phyloP scores from a whole-genome alignment of 176 grass and related monocot species.

The Oryza glaberrima region DNA sequence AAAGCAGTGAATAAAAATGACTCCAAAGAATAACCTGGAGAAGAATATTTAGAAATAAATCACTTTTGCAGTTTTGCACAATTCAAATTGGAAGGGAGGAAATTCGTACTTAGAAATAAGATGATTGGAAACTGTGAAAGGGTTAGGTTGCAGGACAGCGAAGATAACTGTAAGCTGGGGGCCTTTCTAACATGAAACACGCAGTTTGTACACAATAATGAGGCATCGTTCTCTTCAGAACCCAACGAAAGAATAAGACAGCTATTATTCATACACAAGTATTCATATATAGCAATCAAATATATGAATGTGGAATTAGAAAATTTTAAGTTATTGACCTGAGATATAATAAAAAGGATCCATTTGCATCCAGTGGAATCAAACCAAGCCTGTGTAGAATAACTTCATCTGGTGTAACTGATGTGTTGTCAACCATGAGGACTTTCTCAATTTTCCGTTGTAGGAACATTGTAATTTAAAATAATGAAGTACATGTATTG shows the following conservation, averaged over 20 bases:
- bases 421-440: slow-evolving; percentile 85
- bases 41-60: background rate
- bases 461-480: slow-evolving; percentile 65
- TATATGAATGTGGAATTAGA: slow-evolving; percentile 26
- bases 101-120: background rate
- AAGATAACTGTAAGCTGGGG: slow-evolving; percentile 65
- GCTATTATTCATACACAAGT: slow-evolving; percentile 5
- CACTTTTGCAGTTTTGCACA: background rate
- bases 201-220: slow-evolving; percentile 83
- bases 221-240: slow-evolving; percentile 69
- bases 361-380: slow-evolving; percentile 83
- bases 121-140: background rate
- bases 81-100: slow-evolving; percentile 3
- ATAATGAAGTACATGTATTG: background rate
- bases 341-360: slow-evolving; percentile 78
- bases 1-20: slow-evolving; percentile 1
- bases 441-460: slow-evolving; percentile 88
- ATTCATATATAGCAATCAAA: slow-evolving; percentile 2
- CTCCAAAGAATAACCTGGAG: background rate
- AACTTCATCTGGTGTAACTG: slow-evolving; percentile 86
- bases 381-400: slow-evolving; percentile 83
- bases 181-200: slow-evolving; percentile 65
- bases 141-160: background rate
- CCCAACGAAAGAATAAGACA: slow-evolving; percentile 26
- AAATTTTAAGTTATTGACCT: slow-evolving; percentile 44